These are phyloP conservation scores for Cenococcum geophilum DNA, from an alignment of 495 filamentous ascomycete genomes.

Conservation along the genomic window DNA sequence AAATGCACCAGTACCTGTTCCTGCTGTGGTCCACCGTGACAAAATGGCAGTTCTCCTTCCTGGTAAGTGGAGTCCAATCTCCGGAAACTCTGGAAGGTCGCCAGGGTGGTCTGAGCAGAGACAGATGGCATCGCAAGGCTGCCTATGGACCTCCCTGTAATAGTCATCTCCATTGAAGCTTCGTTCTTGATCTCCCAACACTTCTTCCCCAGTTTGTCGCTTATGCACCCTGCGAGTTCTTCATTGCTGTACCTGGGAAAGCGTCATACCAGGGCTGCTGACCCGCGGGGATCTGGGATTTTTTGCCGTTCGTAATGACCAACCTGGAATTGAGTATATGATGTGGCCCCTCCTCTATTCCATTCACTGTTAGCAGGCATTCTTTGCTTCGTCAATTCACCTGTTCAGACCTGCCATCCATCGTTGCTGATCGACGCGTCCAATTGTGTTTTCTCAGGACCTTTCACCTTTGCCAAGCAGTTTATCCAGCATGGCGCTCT, in stretches of 20 bases:
- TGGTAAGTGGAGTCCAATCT: constrained; percentile 5
- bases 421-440: background rate
- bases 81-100: background rate
- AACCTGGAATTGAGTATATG: constrained; percentile 1
- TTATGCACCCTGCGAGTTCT: constrained; percentile 21
- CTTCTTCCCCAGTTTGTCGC: constrained; percentile 15
- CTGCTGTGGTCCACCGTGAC: constrained; percentile 3
- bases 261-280: constrained; percentile 16
- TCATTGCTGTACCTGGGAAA: constrained; percentile 17
- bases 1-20: constrained; percentile 4
- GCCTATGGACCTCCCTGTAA: background rate
- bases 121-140: background rate
- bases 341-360: background rate
- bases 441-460: background rate
- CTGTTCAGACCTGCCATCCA: background rate
- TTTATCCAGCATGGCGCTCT: constrained; percentile 19
- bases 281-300: constrained; percentile 22
- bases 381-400: background rate
- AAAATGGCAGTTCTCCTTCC: constrained; percentile 1
- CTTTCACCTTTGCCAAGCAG: background rate
- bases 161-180: background rate
- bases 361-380: background rate
- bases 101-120: background rate
- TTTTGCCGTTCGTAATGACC: background rate
- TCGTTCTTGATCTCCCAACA: constrained; percentile 6